These are phyloP conservation scores for Aspergillus floridensis DNA, from an alignment of 2,329 filamentous ascomycete species.

Conservation along the genomic window DNA sequence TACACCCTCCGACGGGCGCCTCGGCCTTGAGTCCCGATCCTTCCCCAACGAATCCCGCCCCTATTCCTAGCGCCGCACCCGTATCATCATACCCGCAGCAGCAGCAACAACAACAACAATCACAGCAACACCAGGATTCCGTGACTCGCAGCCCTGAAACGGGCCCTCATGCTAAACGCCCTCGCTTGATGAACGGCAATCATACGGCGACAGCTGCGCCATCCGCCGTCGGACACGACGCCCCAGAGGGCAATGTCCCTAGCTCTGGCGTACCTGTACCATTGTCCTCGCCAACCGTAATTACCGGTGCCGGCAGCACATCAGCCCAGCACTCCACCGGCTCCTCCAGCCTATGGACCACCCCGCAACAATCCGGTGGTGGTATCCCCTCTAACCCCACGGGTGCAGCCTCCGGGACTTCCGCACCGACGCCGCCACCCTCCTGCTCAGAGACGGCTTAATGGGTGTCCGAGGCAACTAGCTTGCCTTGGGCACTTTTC, in stretches of 20 bases:
- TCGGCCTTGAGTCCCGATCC: constrained; percentile 27
- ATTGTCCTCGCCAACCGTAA: constrained; percentile 7
- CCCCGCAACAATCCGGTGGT: constrained; percentile 17
- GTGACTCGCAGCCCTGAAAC: constrained; percentile 19
- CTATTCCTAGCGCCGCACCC: constrained; percentile 19
- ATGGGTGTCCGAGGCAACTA: neutral
- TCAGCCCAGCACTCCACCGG: constrained; percentile 5
- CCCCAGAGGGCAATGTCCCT: constrained; percentile 1
- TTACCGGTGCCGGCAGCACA: constrained; percentile 19
- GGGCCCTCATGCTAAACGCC: constrained; percentile 33
- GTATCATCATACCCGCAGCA: constrained; percentile 21
- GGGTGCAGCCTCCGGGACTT: constrained; percentile 1
- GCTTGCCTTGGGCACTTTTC: neutral
- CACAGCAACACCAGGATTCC: constrained; percentile 31
- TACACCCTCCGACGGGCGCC: constrained; percentile 14
- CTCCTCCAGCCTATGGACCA: constrained; percentile 22
- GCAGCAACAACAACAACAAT: constrained; percentile 26
- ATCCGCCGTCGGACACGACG: neutral
- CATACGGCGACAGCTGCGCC: constrained; percentile 3
- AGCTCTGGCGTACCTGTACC: neutral
- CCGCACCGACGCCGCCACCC: constrained; percentile 3
- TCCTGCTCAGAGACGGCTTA: neutral
- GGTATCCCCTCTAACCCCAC: constrained; percentile 26
- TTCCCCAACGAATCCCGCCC: constrained; percentile 18
- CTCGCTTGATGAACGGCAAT: constrained; percentile 37